A percentile compares a stretch with the other conserved stretches of the same genome.
Evolutionary conservation across 441 rosid genomes (phyloP).

Genomic region (Sinapis alba): DNA sequence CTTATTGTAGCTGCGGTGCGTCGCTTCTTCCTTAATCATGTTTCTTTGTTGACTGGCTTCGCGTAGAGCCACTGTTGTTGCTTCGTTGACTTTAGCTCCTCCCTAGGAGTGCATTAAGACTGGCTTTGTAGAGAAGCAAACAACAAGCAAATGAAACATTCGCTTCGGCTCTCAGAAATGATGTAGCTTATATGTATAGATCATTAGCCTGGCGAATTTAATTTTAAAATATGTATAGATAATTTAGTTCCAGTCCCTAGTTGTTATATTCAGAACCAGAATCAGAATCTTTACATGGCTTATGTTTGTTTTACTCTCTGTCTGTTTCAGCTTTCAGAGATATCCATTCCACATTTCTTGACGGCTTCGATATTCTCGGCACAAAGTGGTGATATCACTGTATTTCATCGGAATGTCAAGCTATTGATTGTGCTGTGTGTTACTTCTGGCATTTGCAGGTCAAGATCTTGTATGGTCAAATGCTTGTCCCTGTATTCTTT

Average conservation of each 20-base stretch:
- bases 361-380: conserved; percentile 95
- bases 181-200: too few species aligned
- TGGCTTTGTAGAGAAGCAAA: background rate
- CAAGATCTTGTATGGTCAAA: conserved; percentile 77
- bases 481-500: conserved; percentile 45
- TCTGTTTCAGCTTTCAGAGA: conserved; percentile 80
- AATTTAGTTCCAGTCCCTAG: too few species aligned
- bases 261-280: background rate
- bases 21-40: conserved; percentile 2
- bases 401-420: conserved; percentile 73
- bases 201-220: too few species aligned
- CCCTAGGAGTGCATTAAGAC: too few species aligned
- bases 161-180: background rate
- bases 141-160: background rate
- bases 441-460: conserved; percentile 93
- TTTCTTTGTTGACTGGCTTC: background rate
- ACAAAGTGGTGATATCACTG: conserved; percentile 65
- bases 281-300: background rate
- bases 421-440: conserved; percentile 72
- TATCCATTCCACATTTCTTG: conserved; percentile 84
- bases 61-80: background rate
- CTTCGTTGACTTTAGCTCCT: too few species aligned
- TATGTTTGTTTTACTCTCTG: conserved; percentile 20
- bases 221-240: too few species aligned
- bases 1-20: conserved; percentile 80